Evolutionary conservation across 345 rosid genomes (phyloP).

Genomic region (Melaleuca alternifolia): DNA sequence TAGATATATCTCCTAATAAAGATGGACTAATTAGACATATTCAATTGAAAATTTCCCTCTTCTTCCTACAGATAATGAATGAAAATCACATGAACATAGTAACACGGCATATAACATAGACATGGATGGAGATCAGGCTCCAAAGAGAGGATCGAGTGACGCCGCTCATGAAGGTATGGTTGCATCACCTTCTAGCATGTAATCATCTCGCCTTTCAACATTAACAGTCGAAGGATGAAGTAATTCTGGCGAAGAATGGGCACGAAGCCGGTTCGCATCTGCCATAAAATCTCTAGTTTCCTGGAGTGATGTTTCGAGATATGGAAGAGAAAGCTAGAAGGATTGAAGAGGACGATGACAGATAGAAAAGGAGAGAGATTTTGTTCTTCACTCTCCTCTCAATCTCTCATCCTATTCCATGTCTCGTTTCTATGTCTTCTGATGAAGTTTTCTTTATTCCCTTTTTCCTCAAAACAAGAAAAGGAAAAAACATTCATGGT

Average conservation of each 20-base stretch:
- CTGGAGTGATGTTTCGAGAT: not conserved
- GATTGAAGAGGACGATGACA: not conserved
- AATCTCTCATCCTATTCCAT: not conserved
- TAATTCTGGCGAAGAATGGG: conserved; percentile 46
- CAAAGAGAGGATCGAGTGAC: not conserved
- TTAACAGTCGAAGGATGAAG: conserved; percentile 4
- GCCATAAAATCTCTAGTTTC: not conserved
- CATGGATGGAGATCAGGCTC: not conserved
- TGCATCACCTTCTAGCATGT: conserved; percentile 34
- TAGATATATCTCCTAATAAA: not conserved
- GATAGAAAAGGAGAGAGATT: not conserved
- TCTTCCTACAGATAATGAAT: not conserved
- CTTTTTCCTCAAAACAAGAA: not conserved
- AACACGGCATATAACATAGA: not conserved
- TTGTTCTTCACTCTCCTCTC: not conserved
- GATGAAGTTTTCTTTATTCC: not conserved
- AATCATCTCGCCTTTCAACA: conserved; percentile 16
- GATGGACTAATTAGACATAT: not conserved
- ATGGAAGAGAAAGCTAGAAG: not conserved
- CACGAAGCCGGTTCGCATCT: conserved; percentile 16
- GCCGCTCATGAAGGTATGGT: not conserved
- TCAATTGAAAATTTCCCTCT: not conserved
- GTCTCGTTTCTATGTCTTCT: not conserved
- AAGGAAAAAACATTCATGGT: not conserved
- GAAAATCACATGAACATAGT: not conserved